Conservation (phyloP, 371 early-diverging fungal genomes). For the Mortierella sp. region DNA sequence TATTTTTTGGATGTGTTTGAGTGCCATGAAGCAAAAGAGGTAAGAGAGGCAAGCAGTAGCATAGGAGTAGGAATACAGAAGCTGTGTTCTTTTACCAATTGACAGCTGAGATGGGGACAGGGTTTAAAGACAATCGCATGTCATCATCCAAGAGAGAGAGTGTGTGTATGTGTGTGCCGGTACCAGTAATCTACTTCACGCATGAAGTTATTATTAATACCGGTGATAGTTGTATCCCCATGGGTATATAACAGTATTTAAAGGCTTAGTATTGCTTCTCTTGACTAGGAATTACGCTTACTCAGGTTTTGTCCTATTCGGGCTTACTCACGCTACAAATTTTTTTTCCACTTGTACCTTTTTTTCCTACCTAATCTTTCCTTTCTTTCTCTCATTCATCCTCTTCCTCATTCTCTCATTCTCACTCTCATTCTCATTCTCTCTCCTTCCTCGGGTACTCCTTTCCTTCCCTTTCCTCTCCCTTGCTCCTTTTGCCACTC, state of each 20-base stretch:
- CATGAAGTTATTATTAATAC: not conserved
- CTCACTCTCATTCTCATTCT: constrained; percentile 5
- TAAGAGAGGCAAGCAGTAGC: not conserved
- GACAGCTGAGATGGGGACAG: not conserved
- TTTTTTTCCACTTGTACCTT: not conserved
- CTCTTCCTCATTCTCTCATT: not conserved
- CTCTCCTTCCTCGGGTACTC: not conserved
- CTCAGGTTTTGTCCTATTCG: constrained; percentile 6
- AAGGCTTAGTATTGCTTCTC: not conserved
- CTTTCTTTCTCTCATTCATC: not conserved
- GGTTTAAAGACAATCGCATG: not conserved
- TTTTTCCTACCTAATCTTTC: not conserved
- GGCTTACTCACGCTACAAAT: not conserved
- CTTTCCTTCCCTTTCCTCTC: not conserved
- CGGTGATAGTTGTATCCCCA: not conserved
- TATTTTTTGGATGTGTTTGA: too few species aligned
- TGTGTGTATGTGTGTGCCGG: not conserved
- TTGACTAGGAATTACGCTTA: not conserved
- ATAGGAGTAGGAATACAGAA: not conserved
- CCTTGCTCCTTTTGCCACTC: not conserved
- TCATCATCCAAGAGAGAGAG: not conserved
- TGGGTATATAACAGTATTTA: not conserved
- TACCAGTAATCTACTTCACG: not conserved
- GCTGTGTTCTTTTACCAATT: not conserved
- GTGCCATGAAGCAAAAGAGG: not conserved